Evolutionary conservation across 768 basidiomycete genomes (phyloP).

Genomic region (Xerocomellus intermedius): DNA sequence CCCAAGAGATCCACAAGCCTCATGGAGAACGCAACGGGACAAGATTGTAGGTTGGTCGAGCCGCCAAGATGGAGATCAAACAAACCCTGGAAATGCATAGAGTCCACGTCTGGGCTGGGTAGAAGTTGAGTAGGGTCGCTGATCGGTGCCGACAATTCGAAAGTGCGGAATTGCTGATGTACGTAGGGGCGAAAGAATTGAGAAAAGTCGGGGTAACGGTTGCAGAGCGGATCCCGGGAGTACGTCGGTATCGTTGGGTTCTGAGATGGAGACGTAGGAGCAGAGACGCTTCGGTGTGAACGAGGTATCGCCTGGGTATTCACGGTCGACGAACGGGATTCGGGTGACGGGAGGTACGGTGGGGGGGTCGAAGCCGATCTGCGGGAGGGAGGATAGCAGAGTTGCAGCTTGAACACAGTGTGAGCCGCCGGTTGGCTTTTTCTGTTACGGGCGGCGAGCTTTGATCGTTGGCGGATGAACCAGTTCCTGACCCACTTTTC

Average conservation of each 20-base stretch:
- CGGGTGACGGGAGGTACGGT: background rate
- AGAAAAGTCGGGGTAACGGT: constrained; percentile 35
- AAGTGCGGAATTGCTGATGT: constrained; percentile 6
- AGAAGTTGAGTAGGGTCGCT: background rate
- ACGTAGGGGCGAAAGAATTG: constrained; percentile 27
- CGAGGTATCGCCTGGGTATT: background rate
- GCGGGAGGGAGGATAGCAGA: background rate
- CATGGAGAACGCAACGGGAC: constrained; percentile 22
- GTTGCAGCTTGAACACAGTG: constrained; percentile 14
- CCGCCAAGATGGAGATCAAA: background rate
- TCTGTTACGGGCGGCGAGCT: constrained; percentile 10
- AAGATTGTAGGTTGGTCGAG: constrained; percentile 4
- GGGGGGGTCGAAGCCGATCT: constrained; percentile 3
- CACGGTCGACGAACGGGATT: background rate
- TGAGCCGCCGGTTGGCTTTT: background rate
- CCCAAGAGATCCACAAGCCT: constrained; percentile 17
- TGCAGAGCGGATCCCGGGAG: constrained; percentile 32
- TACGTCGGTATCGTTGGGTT: constrained; percentile 13
- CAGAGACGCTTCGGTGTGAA: constrained; percentile 1
- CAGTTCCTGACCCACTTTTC: constrained; percentile 30
- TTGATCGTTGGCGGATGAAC: constrained; percentile 31
- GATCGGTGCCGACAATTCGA: background rate
- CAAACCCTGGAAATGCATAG: background rate
- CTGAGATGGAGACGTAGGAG: background rate
- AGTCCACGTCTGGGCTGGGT: background rate